Base-by-base conservation (phyloP, 306 rosid genomes). In the Inga leiocalycina region DNA sequence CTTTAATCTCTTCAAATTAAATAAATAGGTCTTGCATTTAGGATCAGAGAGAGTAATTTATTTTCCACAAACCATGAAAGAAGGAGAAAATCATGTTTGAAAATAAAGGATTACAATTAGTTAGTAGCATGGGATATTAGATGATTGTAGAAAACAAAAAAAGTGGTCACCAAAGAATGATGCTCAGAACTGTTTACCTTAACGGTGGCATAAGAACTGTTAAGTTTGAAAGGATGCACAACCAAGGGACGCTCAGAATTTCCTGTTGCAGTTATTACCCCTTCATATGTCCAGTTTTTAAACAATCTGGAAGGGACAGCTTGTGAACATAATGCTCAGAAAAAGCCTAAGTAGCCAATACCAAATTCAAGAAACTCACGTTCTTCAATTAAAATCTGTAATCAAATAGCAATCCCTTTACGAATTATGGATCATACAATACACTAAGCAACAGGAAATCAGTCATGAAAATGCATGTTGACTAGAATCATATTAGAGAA, bases 151-250 rank as follows among this genome's bases (percentile, higher is more conserved):
- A 54, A 54, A 52, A 51, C 2, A 8, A 19, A 57, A 20, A 20
- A 3, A 7, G 17, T 73, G 73, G 59, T 62, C 74, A 77, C 74
- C 72, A 59, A 80, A 72, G 84, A 62, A 27, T 62, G 16, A 62
- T 59, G 66, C 34, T 59, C 17, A 62, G 67, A 77, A 74, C 45
- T 75, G 65, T 22, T 72, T 81, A 89, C 98, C 90, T 82, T 86
- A 56, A 93, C 88, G 16, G 90, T 83, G 54, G 95, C 98, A 76
- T 92, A 95, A 30, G 94, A 92, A 81, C 98, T 95, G 74, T 72
- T 83, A 79, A 95, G 94, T 86, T 90, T 89, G 86, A 92, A 81
- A 66, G 95, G 90, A 86, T 95, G 94, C 87, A 71, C 83, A 78
- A 89, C 93, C 81, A 87, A 75, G 81, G 87, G 83, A 86, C 77